Conservation (phyloP, 2,329 filamentous ascomycete species). For the Alternaria gansuensis region DNA sequence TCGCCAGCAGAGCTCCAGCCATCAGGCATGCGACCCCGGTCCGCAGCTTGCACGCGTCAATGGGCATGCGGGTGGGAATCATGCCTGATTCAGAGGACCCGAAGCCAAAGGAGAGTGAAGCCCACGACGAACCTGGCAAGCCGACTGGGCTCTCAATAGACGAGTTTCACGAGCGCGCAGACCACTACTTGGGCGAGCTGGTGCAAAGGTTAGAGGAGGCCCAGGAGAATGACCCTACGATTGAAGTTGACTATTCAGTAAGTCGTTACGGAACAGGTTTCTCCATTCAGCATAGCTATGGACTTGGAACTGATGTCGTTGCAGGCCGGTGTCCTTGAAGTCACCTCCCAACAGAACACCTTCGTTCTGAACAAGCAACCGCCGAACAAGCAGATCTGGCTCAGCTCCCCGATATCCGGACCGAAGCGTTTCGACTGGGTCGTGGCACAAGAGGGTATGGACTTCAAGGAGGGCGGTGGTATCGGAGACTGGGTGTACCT, state of each 20-base stretch:
- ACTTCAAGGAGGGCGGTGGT: constrained; percentile 80
- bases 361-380: constrained; percentile 99
- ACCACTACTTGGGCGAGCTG: constrained; percentile 74
- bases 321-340: constrained; percentile 85
- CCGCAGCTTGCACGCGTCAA: constrained; percentile 42
- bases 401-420: constrained; percentile 87
- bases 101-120: constrained; percentile 48
- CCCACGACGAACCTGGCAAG: constrained; percentile 54
- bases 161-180: constrained; percentile 80
- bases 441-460: constrained; percentile 73
- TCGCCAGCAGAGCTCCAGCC: constrained; percentile 29
- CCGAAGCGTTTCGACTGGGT: constrained; percentile 97
- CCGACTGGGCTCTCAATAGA: constrained; percentile 72
- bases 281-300: not conserved
- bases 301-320: constrained; percentile 19
- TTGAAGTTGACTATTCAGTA: constrained; percentile 92
- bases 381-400: constrained; percentile 96
- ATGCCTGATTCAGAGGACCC: constrained; percentile 58
- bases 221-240: constrained; percentile 75
- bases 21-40: constrained; percentile 17
- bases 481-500: constrained; percentile 86
- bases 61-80: constrained; percentile 43
- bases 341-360: constrained; percentile 73
- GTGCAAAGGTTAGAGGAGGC: constrained; percentile 72
- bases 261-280: constrained; percentile 46